phyloP scores from a whole-genome alignment of 352 stramenopile genomes.

The Plasmopara viticola region DNA sequence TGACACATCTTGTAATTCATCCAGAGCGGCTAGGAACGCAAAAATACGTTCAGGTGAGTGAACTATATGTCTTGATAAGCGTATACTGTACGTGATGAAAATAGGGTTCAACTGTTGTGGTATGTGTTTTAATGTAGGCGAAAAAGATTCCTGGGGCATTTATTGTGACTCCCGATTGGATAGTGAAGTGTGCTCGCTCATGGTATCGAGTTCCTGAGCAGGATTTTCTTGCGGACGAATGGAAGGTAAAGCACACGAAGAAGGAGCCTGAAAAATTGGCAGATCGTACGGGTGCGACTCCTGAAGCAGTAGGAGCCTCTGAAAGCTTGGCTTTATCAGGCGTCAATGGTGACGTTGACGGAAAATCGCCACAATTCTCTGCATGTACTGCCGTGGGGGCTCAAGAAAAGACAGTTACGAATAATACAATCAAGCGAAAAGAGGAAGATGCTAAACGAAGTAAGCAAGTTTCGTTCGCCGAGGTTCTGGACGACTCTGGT shows the following conservation, averaged over 20 bases:
- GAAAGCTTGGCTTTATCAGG: slow-evolving; percentile 4
- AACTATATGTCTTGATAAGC: background rate
- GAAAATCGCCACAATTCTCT: slow-evolving; percentile 5
- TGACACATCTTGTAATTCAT: slow-evolving; percentile 84
- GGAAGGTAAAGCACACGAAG: slow-evolving; percentile 41
- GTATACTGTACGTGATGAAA: background rate
- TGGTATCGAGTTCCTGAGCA: slow-evolving; percentile 56
- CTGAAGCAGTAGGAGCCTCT: background rate
- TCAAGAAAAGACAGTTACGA: slow-evolving; percentile 13
- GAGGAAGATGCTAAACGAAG: slow-evolving; percentile 15
- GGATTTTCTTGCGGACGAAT: slow-evolving; percentile 63
- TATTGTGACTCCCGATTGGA: slow-evolving; percentile 74
- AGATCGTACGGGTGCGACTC: slow-evolving; percentile 5
- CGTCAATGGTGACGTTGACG: slow-evolving; percentile 8
- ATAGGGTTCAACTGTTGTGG: background rate
- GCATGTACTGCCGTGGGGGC: background rate
- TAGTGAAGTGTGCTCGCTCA: slow-evolving; percentile 68
- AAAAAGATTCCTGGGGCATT: slow-evolving; percentile 49
- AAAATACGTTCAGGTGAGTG: slow-evolving; percentile 62
- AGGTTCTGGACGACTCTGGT: slow-evolving; percentile 25
- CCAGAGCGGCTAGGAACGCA: slow-evolving; percentile 70
- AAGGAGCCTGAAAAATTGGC: slow-evolving; percentile 13
- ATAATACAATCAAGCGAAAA: slow-evolving; percentile 17
- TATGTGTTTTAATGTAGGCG: slow-evolving; percentile 30
- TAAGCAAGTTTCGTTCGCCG: slow-evolving; percentile 65